These are phyloP conservation scores for Wickerhamomyces rabaulensis DNA, from an alignment of 805 yeast species.

Conservation along the genomic window DNA sequence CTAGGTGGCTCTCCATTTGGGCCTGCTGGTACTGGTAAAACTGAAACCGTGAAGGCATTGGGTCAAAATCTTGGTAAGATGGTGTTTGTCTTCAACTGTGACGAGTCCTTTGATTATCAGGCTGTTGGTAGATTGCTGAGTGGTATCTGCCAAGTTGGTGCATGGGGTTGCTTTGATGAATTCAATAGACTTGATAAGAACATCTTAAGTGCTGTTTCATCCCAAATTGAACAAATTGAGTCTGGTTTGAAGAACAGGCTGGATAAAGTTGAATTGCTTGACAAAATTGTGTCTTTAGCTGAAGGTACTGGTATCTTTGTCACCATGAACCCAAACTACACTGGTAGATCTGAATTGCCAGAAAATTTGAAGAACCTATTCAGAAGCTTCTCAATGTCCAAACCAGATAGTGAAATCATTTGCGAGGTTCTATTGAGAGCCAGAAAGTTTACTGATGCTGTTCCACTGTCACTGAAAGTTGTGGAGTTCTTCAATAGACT, in stretches of 20 bases:
- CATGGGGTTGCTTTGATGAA: conserved; percentile 97
- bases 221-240: conserved; percentile 72
- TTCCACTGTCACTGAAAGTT: conserved; percentile 37
- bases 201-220: conserved; percentile 78
- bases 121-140: conserved; percentile 71
- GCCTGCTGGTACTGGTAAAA: conserved; percentile 97
- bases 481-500: conserved; percentile 52
- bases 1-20: conserved; percentile 92
- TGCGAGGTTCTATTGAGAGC: conserved; percentile 68
- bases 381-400: conserved; percentile 65
- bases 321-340: conserved; percentile 87
- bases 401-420: conserved; percentile 66
- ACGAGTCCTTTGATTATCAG: conserved; percentile 77
- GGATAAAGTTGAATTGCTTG: conserved; percentile 35
- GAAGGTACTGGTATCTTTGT: conserved; percentile 68
- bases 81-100: conserved; percentile 88
- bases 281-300: conserved; percentile 33
- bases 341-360: conserved; percentile 78
- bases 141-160: conserved; percentile 79
- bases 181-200: conserved; percentile 73
- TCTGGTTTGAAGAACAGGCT: conserved; percentile 33
- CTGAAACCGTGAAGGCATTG: conserved; percentile 82
- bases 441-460: conserved; percentile 58
- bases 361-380: conserved; percentile 80
- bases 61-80: conserved; percentile 74